Percentiles rank a stretch among this genome's conserved stretches.
phyloP scores from a whole-genome alignment of 2,329 filamentous ascomycete species.

The Colletotrichum plurivorum region DNA sequence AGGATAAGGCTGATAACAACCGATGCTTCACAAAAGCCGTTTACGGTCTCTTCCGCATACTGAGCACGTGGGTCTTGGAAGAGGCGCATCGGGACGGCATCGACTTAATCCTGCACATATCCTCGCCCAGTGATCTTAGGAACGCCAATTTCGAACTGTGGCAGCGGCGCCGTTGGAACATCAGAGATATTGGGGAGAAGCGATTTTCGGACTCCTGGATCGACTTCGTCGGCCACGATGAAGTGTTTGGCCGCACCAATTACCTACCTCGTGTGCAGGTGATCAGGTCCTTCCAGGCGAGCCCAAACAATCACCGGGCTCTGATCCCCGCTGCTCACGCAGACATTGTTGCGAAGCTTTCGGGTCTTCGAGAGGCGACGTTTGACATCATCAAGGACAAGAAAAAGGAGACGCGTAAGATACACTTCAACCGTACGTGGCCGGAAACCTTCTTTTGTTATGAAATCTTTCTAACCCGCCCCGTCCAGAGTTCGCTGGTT shows the following conservation, averaged over 20 bases:
- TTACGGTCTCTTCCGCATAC: slow-evolving; percentile 43
- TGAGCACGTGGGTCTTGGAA: slow-evolving; percentile 42
- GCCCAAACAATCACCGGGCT: slow-evolving; percentile 38
- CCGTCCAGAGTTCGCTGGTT: slow-evolving; percentile 35
- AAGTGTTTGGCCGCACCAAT: slow-evolving; percentile 37
- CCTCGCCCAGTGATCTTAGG: slow-evolving; percentile 42
- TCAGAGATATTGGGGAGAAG: slow-evolving; percentile 42
- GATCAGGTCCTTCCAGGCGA: slow-evolving; percentile 41
- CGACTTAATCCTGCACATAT: slow-evolving; percentile 38
- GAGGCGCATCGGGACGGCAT: slow-evolving; percentile 39
- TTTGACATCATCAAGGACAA: slow-evolving; percentile 41
- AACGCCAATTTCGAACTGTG: slow-evolving; percentile 41
- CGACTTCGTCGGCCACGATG: slow-evolving; percentile 41
- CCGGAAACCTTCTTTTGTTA: background rate
- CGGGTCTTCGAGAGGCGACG: slow-evolving; percentile 34
- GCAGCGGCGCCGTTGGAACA: slow-evolving; percentile 42
- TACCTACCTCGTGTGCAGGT: slow-evolving; percentile 41
- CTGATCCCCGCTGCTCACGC: slow-evolving; percentile 42
- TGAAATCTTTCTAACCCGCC: too few species aligned
- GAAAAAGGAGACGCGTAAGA: slow-evolving; percentile 33
- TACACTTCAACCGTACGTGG: slow-evolving; percentile 38
- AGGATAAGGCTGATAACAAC: slow-evolving; percentile 47
- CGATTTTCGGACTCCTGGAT: slow-evolving; percentile 42
- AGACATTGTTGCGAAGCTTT: slow-evolving; percentile 43
- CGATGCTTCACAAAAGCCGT: slow-evolving; percentile 44